phyloP scores from a whole-genome alignment of 495 filamentous ascomycete species.

The Penicillium herquei region DNA sequence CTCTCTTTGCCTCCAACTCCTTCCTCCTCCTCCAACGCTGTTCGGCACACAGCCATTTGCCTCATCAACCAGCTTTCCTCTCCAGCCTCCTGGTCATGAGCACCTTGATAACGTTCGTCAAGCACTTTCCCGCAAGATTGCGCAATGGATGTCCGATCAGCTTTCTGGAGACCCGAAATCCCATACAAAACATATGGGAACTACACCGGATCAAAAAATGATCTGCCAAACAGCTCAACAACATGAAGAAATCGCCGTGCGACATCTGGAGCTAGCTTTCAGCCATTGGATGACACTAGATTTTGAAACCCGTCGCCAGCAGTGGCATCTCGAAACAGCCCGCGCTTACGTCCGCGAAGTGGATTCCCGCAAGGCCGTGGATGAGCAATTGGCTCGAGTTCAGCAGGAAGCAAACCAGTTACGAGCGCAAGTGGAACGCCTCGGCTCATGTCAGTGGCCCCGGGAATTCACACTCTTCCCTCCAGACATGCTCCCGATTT shows the following conservation, averaged over 20 bases:
- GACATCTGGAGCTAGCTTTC: constrained; percentile 70
- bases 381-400: constrained; percentile 58
- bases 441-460: constrained; percentile 67
- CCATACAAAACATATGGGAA: constrained; percentile 24
- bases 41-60: constrained; percentile 70
- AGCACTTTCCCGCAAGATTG: constrained; percentile 63
- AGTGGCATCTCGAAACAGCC: constrained; percentile 77
- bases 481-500: constrained; percentile 60
- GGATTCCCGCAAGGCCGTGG: constrained; percentile 61
- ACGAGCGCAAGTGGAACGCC: constrained; percentile 63
- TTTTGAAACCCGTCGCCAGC: constrained; percentile 53
- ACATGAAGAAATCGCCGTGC: constrained; percentile 56
- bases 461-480: constrained; percentile 67
- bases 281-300: constrained; percentile 66
- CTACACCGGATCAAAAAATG: constrained; percentile 35
- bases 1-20: constrained; percentile 73
- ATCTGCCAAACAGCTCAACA: constrained; percentile 50
- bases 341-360: constrained; percentile 67
- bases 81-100: constrained; percentile 64
- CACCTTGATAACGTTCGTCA: constrained; percentile 68
- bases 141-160: constrained; percentile 55
- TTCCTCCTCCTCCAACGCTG: constrained; percentile 73
- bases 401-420: constrained; percentile 73
- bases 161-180: constrained; percentile 27
- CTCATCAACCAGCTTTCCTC: constrained; percentile 68